A percentile compares a stretch with the other conserved stretches of the same genome.
These are phyloP conservation scores for Pythium myriotylum DNA, from an alignment of 352 stramenopile genomes.

Conservation along the genomic window DNA sequence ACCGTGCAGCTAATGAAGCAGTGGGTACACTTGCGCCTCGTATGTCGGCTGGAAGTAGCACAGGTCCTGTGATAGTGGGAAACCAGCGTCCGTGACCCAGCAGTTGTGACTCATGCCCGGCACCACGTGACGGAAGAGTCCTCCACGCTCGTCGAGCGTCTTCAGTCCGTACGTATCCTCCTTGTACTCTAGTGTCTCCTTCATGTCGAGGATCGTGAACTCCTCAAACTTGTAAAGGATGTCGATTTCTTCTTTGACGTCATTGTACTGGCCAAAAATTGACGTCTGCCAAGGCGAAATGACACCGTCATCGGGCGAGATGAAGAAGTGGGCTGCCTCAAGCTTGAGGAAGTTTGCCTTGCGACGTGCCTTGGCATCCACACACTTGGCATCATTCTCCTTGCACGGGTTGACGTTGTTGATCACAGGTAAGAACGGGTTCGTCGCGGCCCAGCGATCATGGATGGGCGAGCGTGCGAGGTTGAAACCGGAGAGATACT, in stretches of 20 bases:
- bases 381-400: slow-evolving; percentile 4
- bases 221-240: slow-evolving; percentile 34
- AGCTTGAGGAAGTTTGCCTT: slow-evolving; percentile 37
- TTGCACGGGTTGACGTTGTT: slow-evolving; percentile 40
- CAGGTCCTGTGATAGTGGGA: slow-evolving; percentile 1
- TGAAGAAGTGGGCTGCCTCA: slow-evolving; percentile 40
- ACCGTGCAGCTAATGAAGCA: no score
- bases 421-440: slow-evolving; percentile 41
- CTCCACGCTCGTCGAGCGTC: slow-evolving; percentile 35
- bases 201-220: slow-evolving; percentile 43
- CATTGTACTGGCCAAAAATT: slow-evolving; percentile 37
- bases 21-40: slow-evolving; percentile 13
- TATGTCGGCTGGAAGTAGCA: slow-evolving; percentile 22
- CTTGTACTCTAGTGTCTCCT: slow-evolving; percentile 40
- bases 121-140: slow-evolving; percentile 29
- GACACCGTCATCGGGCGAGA: slow-evolving; percentile 36
- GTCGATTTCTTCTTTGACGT: slow-evolving; percentile 27
- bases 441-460: slow-evolving; percentile 28
- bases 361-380: slow-evolving; percentile 24
- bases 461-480: slow-evolving; percentile 35
- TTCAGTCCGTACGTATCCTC: slow-evolving; percentile 40
- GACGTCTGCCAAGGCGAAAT: slow-evolving; percentile 45
- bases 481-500: slow-evolving; percentile 23
- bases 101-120: slow-evolving; percentile 33
- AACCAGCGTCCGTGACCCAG: slow-evolving; percentile 34